Evolutionary conservation across 148 eudicot species (phyloP).

Genomic region (Camellia sinensis): DNA sequence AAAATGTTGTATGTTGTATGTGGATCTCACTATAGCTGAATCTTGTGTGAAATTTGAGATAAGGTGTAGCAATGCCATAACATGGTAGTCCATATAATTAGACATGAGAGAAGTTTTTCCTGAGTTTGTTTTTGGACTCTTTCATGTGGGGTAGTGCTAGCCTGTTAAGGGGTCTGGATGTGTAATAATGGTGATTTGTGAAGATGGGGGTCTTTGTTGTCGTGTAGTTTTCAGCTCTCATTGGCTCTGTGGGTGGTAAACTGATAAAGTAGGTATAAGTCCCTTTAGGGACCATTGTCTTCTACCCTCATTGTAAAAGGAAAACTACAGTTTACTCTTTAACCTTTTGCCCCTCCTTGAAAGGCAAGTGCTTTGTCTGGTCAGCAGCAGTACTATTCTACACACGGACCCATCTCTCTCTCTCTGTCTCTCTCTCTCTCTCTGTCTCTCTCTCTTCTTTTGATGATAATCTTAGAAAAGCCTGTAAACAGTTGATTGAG

Average conservation of each 20-base stretch:
- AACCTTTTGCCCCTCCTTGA: constrained; percentile 20
- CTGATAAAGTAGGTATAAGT: constrained; percentile 30
- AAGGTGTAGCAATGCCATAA: no score
- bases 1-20: no score
- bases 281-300: constrained; percentile 28
- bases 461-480: constrained; percentile 30
- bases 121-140: neutral
- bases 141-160: constrained; percentile 3
- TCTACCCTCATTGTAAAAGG: constrained; percentile 16
- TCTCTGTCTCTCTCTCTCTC: constrained; percentile 9
- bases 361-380: constrained; percentile 43
- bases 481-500: constrained; percentile 37
- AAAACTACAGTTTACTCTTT: constrained; percentile 27
- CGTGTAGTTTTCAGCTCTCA: constrained; percentile 31
- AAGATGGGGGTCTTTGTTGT: constrained; percentile 19
- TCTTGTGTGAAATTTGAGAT: no score
- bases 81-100: no score
- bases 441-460: constrained; percentile 35
- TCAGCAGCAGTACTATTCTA: constrained; percentile 41
- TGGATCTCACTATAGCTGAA: no score
- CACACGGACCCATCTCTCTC: neutral
- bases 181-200: neutral
- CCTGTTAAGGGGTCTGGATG: neutral
- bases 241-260: constrained; percentile 22
- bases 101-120: no score